These are phyloP conservation scores for Podospora conica DNA, from an alignment of 495 filamentous ascomycete genomes.

Conservation along the genomic window DNA sequence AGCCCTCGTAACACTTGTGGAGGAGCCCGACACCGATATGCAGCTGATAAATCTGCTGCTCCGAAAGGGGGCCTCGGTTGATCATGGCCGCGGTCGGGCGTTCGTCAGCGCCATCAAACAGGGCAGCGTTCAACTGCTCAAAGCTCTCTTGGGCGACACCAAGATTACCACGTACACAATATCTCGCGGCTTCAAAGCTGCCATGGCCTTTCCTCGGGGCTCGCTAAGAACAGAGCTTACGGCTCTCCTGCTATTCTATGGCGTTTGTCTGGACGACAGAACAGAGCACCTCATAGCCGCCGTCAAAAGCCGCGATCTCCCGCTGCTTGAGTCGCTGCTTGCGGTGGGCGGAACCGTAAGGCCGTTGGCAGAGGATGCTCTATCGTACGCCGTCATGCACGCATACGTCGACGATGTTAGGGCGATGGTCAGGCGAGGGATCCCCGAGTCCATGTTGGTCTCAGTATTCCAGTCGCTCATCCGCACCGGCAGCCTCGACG, in stretches of 20 bases:
- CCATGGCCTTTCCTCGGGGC: neutral
- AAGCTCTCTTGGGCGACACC: neutral
- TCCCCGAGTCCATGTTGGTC: neutral
- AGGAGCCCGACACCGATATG: neutral
- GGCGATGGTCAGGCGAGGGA: neutral
- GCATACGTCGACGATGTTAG: neutral
- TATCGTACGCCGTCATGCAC: neutral
- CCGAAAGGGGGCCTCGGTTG: neutral
- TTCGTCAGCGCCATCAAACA: neutral
- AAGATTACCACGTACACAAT: neutral
- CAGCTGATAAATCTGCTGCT: neutral
- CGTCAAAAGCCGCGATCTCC: neutral
- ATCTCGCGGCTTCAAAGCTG: neutral
- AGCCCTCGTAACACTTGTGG: neutral
- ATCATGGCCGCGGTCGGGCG: neutral
- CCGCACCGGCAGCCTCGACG: neutral
- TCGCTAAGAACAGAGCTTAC: neutral
- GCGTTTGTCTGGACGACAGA: neutral
- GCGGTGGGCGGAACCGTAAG: neutral
- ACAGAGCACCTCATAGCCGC: neutral
- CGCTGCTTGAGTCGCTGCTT: neutral
- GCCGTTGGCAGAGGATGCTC: neutral
- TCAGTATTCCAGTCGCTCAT: neutral
- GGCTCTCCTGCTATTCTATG: neutral
- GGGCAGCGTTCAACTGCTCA: neutral